Conservation (phyloP, 179 eudicot genomes). For the Patellifolia procumbens region DNA sequence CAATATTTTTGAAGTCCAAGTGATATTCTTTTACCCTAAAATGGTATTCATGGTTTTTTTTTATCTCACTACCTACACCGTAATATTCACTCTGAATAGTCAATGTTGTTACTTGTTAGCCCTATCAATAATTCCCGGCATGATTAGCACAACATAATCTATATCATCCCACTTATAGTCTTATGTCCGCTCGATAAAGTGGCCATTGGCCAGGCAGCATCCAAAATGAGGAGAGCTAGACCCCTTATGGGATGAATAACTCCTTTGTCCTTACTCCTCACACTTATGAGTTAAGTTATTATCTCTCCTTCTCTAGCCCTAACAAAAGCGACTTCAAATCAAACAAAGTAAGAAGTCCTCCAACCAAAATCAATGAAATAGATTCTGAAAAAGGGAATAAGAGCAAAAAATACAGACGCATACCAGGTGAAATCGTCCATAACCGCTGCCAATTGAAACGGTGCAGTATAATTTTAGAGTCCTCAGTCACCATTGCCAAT, state of each 20-base stretch:
- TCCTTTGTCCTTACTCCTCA: no score
- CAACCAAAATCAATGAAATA: neutral
- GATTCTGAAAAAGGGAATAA: neutral
- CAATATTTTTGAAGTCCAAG: no score
- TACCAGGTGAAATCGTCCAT: slow-evolving; percentile 91
- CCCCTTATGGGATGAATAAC: no score
- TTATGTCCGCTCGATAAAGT: neutral
- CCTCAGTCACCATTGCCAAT: slow-evolving; percentile 95
- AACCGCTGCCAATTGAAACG: slow-evolving; percentile 99
- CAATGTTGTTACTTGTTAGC: neutral
- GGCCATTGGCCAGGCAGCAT: neutral
- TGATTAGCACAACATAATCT: neutral
- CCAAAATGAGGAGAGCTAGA: no score
- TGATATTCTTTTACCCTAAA: neutral
- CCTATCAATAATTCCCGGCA: neutral
- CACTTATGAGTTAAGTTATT: no score
- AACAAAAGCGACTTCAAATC: neutral
- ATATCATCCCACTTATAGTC: neutral
- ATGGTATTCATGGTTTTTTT: neutral
- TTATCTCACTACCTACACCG: neutral
- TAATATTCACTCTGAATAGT: neutral
- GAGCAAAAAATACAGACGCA: neutral
- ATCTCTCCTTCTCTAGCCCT: no score
- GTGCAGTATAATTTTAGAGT: slow-evolving; percentile 81
- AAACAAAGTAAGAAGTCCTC: slow-evolving; percentile 6